Conservation (phyloP, 306 rosid species). For the barrel medic (Medicago truncatula) region MtrunA17r5.0-ANR NC_053048.1:37286501-37287000, state of each 20-base stretch:
- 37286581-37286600: too few relatives aligned
- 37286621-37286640: too few relatives aligned
- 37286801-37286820: not conserved
- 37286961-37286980: slow-evolving; percentile 18
- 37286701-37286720: not conserved
- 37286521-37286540: not conserved
- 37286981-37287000: slow-evolving; percentile 5
- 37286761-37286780: not conserved
- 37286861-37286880: slow-evolving; percentile 5
- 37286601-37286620: too few relatives aligned
- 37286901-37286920: slow-evolving; percentile 16
- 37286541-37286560: not conserved
- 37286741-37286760: slow-evolving; percentile 1
- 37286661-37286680: not conserved
- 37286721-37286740: not conserved
- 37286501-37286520: not conserved
- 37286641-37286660: too few relatives aligned
- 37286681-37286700: not conserved
- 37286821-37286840: not conserved
- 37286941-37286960: not conserved
- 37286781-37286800: not conserved
- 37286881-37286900: not conserved
- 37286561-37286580: not conserved
- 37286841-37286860: not conserved
- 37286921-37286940: not conserved